Conservation (phyloP, 805 yeast species). For the Nakazawaea wickerhamii region DNA sequence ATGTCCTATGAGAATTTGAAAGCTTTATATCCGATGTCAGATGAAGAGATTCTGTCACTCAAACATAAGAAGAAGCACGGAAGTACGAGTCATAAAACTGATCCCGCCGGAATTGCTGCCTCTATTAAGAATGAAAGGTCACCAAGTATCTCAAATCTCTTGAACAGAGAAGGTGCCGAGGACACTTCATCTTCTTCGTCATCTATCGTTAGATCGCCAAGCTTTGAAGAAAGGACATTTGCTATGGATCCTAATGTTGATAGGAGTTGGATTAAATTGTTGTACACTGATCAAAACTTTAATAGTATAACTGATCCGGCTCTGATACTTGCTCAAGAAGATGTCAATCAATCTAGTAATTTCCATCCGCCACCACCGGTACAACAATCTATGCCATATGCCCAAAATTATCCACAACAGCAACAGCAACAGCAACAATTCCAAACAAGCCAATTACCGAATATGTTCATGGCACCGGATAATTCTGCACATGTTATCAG, state of each 20-base stretch:
- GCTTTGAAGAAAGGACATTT: background rate
- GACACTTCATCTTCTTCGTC: background rate
- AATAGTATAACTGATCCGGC: background rate
- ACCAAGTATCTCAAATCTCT: constrained; percentile 8
- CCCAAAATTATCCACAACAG: background rate
- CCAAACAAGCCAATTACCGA: too few species aligned
- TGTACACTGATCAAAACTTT: background rate
- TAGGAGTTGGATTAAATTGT: constrained; percentile 11
- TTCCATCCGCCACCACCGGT: background rate
- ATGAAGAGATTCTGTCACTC: background rate
- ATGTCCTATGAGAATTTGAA: constrained; percentile 7
- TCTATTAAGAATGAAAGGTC: constrained; percentile 8
- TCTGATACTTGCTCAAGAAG: background rate
- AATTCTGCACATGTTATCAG: too few species aligned
- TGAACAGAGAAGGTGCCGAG: constrained; percentile 3
- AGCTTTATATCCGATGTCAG: constrained; percentile 6
- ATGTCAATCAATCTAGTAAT: background rate
- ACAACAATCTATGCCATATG: background rate
- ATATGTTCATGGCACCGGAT: too few species aligned
- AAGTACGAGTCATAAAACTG: background rate
- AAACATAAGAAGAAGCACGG: background rate
- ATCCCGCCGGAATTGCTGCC: background rate
- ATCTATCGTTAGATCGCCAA: constrained; percentile 3
- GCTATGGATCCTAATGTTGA: constrained; percentile 7
- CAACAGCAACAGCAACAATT: background rate